Conservation (phyloP, 2,329 filamentous ascomycete species). For the Colletotrichum phormii region DNA sequence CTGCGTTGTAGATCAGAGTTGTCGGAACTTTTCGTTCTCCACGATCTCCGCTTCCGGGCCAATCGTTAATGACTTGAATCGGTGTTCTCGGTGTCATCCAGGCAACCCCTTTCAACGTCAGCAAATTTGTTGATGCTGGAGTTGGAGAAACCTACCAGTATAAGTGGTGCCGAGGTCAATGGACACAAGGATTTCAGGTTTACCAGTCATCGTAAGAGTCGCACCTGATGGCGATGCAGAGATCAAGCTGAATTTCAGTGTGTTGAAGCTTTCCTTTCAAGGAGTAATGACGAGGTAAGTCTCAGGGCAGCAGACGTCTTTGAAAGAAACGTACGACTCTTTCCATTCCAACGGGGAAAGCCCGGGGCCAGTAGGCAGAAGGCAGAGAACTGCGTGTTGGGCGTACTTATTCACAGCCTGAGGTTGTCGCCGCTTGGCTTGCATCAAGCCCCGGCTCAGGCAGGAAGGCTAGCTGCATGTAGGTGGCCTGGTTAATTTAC, state of each 20-base stretch:
- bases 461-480: neutral
- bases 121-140: neutral
- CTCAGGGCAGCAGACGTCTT: neutral
- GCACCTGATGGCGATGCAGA: neutral
- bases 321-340: neutral
- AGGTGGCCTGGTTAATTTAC: neutral
- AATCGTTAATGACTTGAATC: slow-evolving; percentile 61
- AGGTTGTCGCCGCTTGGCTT: neutral
- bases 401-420: neutral
- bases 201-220: neutral
- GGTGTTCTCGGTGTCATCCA: slow-evolving; percentile 51
- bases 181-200: slow-evolving; percentile 49
- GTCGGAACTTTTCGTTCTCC: slow-evolving; percentile 68
- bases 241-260: neutral
- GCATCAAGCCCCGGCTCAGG: neutral
- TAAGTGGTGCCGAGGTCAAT: slow-evolving; percentile 60
- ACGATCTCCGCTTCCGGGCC: slow-evolving; percentile 63
- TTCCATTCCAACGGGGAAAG: neutral
- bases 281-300: neutral
- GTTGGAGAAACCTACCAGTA: slow-evolving; percentile 47
- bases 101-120: slow-evolving; percentile 45
- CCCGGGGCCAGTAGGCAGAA: no score
- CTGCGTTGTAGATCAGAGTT: slow-evolving; percentile 58
- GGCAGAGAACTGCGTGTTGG: neutral
- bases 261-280: neutral